phyloP scores from a whole-genome alignment of 331 rosid genomes.

The Pyrus hybrid region DNA sequence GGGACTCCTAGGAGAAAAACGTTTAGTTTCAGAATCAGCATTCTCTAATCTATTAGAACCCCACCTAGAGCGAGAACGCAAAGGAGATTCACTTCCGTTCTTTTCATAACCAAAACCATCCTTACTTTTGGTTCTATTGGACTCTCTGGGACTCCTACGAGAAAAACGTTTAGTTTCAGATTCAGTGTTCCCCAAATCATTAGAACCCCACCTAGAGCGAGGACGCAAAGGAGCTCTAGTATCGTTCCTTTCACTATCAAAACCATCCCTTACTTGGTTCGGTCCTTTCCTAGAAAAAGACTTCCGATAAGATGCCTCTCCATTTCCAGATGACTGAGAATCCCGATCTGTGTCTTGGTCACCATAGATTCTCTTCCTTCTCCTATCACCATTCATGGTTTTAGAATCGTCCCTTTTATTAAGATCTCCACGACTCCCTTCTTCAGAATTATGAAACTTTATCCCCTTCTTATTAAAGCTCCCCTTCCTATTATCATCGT shows the following conservation, averaged over 20 bases:
- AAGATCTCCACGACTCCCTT: constrained; percentile 1
- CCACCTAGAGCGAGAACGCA: constrained; percentile 30
- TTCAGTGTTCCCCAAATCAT: constrained; percentile 9
- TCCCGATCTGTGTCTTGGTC: constrained; percentile 13
- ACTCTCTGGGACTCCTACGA: constrained; percentile 16
- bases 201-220: constrained; percentile 33
- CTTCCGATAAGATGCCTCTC: constrained; percentile 10
- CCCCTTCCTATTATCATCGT: constrained; percentile 1
- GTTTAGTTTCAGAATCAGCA: constrained; percentile 20
- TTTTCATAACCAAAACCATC: constrained; percentile 9
- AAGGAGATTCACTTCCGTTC: not conserved
- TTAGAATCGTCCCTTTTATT: constrained; percentile 5
- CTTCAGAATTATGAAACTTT: not conserved
- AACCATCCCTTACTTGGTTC: constrained; percentile 9
- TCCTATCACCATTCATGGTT: not conserved
- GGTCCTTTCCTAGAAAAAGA: constrained; percentile 4
- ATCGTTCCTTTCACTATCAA: constrained; percentile 1
- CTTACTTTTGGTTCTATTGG: constrained; percentile 15
- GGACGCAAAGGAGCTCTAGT: constrained; percentile 5
- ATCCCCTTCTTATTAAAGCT: not conserved
- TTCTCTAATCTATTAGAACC: constrained; percentile 15
- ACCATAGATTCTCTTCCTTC: constrained; percentile 25
- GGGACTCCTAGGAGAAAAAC: constrained; percentile 19
- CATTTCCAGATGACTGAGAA: not conserved
- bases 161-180: constrained; percentile 24